Percentiles rank a stretch among this genome's conserved stretches.
These are phyloP conservation scores for Xanthoparmelia taractica DNA, from an alignment of 495 filamentous ascomycete species.

Conservation along the genomic window DNA sequence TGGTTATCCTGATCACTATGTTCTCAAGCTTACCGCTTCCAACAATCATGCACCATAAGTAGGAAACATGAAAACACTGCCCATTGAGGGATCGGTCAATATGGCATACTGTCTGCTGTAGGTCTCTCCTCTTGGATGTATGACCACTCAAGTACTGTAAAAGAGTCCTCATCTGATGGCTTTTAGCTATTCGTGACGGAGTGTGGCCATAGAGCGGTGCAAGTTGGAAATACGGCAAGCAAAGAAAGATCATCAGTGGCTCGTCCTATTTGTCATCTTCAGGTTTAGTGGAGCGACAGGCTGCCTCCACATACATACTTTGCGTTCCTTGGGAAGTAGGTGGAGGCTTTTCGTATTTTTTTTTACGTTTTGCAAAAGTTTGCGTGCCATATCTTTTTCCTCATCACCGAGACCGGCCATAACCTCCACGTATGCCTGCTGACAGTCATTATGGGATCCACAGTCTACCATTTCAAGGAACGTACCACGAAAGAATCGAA, in stretches of 20 bases:
- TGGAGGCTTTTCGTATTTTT: constrained; percentile 13
- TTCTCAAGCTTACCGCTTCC: background rate
- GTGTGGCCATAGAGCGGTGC: background rate
- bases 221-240: background rate
- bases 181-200: background rate
- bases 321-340: constrained; percentile 21
- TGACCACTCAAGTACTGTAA: background rate
- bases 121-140: background rate
- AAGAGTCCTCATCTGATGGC: background rate
- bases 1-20: background rate
- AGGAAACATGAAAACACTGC: background rate
- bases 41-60: background rate
- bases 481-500: background rate
- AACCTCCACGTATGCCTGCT: background rate
- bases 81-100: background rate
- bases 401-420: background rate
- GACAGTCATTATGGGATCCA: background rate
- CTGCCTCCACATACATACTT: background rate
- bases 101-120: background rate
- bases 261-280: background rate
- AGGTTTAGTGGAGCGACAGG: background rate
- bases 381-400: background rate
- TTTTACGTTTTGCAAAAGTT: constrained; percentile 9
- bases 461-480: background rate
- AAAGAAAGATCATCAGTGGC: background rate